Conservation (phyloP, 495 filamentous ascomycete species). For the Aspergillus sclerotiicarbonarius region DNA sequence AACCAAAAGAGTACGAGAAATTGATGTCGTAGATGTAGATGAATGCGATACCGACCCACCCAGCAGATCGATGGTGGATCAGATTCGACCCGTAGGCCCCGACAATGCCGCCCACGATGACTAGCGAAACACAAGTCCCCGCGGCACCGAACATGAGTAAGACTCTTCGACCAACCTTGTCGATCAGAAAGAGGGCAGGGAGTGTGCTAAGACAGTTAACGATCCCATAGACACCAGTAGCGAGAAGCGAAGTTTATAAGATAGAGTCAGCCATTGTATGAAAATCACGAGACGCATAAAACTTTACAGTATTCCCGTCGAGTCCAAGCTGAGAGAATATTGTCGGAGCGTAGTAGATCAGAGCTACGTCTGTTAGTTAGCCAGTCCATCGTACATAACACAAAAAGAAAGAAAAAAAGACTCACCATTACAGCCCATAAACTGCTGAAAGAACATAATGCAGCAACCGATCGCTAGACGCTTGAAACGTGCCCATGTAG, state of each 20-base stretch:
- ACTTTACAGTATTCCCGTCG: conserved; percentile 44
- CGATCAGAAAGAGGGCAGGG: conserved; percentile 72
- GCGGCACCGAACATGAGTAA: conserved; percentile 46
- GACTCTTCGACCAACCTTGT: conserved; percentile 68
- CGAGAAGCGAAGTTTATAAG: conserved; percentile 58
- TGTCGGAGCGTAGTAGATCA: conserved; percentile 71
- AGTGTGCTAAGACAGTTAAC: conserved; percentile 75
- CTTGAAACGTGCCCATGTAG: conserved; percentile 69
- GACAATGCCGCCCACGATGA: conserved; percentile 73
- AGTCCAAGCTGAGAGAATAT: conserved; percentile 73
- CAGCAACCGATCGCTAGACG: conserved; percentile 72
- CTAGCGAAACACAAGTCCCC: conserved; percentile 61
- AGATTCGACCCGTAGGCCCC: conserved; percentile 61
- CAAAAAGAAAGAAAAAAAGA: neutral
- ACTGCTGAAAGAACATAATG: conserved; percentile 81
- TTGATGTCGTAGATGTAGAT: conserved; percentile 82
- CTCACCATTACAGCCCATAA: conserved; percentile 56
- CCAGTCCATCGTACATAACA: neutral
- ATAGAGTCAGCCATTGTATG: neutral
- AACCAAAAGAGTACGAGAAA: conserved; percentile 61
- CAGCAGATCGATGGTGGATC: conserved; percentile 57
- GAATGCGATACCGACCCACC: conserved; percentile 77
- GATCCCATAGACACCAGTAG: conserved; percentile 78
- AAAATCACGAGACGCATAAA: neutral
- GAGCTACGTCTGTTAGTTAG: conserved; percentile 52